Evolutionary conservation across 441 rosid species (phyloP), one percentile per base, ranked within the genome.

Genomic region (Syzygium malaccense): DNA sequence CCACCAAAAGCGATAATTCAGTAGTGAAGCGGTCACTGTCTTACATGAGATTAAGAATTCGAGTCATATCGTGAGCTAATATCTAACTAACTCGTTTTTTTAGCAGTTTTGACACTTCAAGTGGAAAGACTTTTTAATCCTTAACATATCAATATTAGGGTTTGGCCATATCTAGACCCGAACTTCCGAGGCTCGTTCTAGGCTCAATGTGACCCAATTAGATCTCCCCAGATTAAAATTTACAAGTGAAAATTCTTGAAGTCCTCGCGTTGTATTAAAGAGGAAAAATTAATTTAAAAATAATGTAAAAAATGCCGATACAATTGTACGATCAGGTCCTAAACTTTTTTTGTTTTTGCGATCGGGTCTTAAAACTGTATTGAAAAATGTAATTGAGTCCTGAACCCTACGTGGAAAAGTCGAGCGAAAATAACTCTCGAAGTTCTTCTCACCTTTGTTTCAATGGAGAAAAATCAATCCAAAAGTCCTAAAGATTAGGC

Each of bases 271-370:
- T 37, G 80, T 33, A 10, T 71, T 10, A 13, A 71, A 0, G 28
- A 37, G 17, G 9, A 20, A 11, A 33, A 20, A 19, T 23, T 15
- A 20, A 37, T 23, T 14, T 3, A 37, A 33, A 32, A 68, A 18
- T 33, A 5, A 68, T 33, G 26, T 32, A 23, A 1, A 33, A 32
- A 19, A 68, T 4, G 19, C 25, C 9, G 2, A 33, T 33, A 2
- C 0, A 4, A 14, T 8, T 11, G 78, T 20, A 1, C 0, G 3
- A 23, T 11, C 9, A 3, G 12, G 49, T 71, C 49, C 15, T 60
- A n/a, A 13, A 25, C 14, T 25, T 9, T 5, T 57, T 4, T 25
- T 66, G n/a, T n/a, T 58, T 14, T 9, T 18, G 0, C 2, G 7
- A 33, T 68, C 1, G 19, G 7, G 26, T 9, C 45, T 23, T 68